These are phyloP conservation scores for Leishmania martiniquensis DNA, from an alignment of 208 protist genomes.

Conservation along the genomic window DNA sequence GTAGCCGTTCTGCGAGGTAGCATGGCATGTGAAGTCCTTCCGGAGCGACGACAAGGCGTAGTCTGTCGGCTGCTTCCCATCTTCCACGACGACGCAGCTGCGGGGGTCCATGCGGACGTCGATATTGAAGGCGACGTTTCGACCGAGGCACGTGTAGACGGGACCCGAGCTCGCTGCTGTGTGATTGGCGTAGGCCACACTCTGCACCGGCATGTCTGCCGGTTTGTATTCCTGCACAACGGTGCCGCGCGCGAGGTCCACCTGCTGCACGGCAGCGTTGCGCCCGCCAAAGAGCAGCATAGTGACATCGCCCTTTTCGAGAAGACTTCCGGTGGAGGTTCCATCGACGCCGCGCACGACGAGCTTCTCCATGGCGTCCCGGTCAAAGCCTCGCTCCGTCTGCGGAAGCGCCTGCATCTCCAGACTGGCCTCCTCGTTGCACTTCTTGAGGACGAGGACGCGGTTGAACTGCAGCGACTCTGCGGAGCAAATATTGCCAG, in stretches of 20 bases:
- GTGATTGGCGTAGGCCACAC: constrained; percentile 52
- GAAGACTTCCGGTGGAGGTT: constrained; percentile 37
- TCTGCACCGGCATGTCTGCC: constrained; percentile 25
- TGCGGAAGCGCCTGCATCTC: constrained; percentile 28
- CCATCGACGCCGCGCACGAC: constrained; percentile 31
- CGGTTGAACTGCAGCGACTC: constrained; percentile 54
- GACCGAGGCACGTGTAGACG: constrained; percentile 56
- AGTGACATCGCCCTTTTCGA: constrained; percentile 56
- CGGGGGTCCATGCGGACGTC: constrained; percentile 67
- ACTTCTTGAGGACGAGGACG: constrained; percentile 46
- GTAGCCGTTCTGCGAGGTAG: constrained; percentile 54
- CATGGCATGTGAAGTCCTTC: constrained; percentile 60
- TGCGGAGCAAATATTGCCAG: constrained; percentile 56
- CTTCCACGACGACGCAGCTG: constrained; percentile 45
- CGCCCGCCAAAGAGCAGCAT: constrained; percentile 51
- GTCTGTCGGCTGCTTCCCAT: constrained; percentile 35
- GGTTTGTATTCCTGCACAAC: constrained; percentile 57
- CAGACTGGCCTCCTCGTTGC: constrained; percentile 23
- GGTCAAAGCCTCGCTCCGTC: constrained; percentile 47
- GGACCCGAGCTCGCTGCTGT: constrained; percentile 32
- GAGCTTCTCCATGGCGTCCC: constrained; percentile 20
- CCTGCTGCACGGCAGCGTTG: constrained; percentile 34
- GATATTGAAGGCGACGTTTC: constrained; percentile 68
- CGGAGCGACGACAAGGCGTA: constrained; percentile 38
- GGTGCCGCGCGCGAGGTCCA: constrained; percentile 51